Conservation (phyloP, 2,329 filamentous ascomycete genomes). For the Sporothrix curviconia region DNA sequence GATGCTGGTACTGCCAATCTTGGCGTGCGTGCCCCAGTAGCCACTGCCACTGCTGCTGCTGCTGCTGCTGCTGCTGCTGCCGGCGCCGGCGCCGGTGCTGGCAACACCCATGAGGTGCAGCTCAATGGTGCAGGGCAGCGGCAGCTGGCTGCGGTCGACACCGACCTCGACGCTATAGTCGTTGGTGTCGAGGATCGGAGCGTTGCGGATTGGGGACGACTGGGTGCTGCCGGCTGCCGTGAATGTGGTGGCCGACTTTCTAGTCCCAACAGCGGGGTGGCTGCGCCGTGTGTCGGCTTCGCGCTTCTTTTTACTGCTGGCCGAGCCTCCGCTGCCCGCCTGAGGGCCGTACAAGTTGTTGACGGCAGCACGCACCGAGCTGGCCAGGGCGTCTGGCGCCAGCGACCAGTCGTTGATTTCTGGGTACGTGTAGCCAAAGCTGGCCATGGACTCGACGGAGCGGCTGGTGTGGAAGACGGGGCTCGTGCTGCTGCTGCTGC, state of each 20-base stretch:
- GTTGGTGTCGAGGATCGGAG: constrained; percentile 3
- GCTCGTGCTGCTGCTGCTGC: constrained; percentile 20
- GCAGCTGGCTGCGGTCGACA: constrained; percentile 32
- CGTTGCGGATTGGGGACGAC: background rate
- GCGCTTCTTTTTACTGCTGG: background rate
- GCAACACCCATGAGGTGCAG: constrained; percentile 23
- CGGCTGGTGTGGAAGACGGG: constrained; percentile 37
- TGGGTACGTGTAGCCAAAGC: constrained; percentile 37
- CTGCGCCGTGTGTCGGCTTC: no score
- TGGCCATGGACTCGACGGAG: constrained; percentile 25
- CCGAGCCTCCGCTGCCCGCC: background rate
- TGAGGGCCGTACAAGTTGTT: constrained; percentile 41
- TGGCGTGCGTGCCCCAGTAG: no score
- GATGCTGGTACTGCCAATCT: constrained; percentile 30
- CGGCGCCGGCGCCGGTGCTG: background rate
- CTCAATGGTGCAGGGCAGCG: constrained; percentile 32
- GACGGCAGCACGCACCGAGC: constrained; percentile 56
- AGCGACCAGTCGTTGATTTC: constrained; percentile 41
- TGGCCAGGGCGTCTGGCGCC: constrained; percentile 50
- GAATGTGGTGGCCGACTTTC: background rate
- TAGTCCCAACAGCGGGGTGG: no score
- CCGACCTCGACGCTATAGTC: constrained; percentile 33
- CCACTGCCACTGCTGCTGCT: no score
- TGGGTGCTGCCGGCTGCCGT: background rate
- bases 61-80: background rate